Base-by-base conservation (phyloP, 345 rosid species). In the Capsella bursapastoris region DNA sequence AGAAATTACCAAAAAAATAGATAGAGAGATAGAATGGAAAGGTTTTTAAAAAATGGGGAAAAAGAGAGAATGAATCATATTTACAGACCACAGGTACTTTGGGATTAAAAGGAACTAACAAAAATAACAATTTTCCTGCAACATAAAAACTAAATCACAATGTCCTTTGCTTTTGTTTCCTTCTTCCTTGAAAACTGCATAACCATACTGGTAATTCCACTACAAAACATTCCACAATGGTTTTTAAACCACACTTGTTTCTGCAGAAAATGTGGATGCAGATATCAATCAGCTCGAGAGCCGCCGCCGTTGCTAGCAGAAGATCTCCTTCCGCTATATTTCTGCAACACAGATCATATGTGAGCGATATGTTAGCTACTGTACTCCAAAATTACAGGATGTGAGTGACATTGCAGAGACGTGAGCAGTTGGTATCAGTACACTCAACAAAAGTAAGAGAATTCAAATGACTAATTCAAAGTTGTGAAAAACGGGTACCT, bases 241-340 rank as follows among this genome's bases (percentile, higher is more conserved):
- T 50, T 31, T 56, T n/a, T 22, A 56, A 48, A 58, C 25, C 13
- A 18, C 12, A 10, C 12, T 9, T 60, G 38, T 22, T 34, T 47
- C 45, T 50, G 51, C 6, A 27, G 52, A 57, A 11, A 61, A 51
- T 43, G 56, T 40, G 12, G 25, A 22, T 56, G 18, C 7, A 4
- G 8, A 56, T 57, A 43, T 75, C 70, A 75, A 44, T 68, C 79
- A 32, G 79, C 79, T 16, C 90, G 89, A 11, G 86, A 73, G 74
- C 68, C 53, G 0, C 67, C 81, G 16, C 87, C 71, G 80, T 88
- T 61, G 57, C 86, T 84, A 41, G 84, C 84, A 68, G 86, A 72
- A 58, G 87, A 64, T 59, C 75, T 84, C 82, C 79, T 79, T 50
- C 90, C 88, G 5, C 81, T 74, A 66, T 82, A 86, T 59, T 82